These are phyloP conservation scores for Daedaleopsis nitida DNA, from an alignment of 768 basidiomycete species.

Conservation along the genomic window DNA sequence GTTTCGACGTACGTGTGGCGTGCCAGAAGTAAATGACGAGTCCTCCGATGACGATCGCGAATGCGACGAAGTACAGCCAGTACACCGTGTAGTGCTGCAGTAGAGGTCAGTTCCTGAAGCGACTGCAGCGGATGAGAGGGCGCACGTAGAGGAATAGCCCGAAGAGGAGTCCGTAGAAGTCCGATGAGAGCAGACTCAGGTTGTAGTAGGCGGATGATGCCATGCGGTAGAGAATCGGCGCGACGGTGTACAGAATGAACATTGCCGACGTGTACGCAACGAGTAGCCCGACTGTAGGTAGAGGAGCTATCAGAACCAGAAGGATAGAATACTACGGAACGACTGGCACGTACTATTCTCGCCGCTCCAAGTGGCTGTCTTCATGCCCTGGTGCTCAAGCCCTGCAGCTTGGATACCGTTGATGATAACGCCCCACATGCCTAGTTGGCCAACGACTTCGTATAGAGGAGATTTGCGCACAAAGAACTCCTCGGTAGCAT, in stretches of 20 bases:
- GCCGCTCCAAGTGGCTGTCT: conserved; percentile 69
- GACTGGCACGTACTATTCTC: conserved; percentile 54
- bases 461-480: conserved; percentile 80
- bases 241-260: conserved; percentile 83
- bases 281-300: conserved; percentile 49
- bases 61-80: conserved; percentile 89
- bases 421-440: conserved; percentile 82
- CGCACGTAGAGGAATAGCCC: conserved; percentile 61
- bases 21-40: conserved; percentile 87
- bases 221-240: conserved; percentile 83
- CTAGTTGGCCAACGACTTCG: conserved; percentile 86
- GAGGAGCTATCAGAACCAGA: background rate
- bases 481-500: conserved; percentile 87
- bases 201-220: conserved; percentile 88
- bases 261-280: conserved; percentile 65
- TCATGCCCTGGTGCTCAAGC: conserved; percentile 72
- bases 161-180: conserved; percentile 86
- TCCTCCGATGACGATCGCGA: conserved; percentile 67
- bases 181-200: conserved; percentile 81
- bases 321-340: background rate
- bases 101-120: background rate
- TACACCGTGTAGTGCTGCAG: conserved; percentile 75
- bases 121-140: conserved; percentile 19
- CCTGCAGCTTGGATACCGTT: conserved; percentile 77
- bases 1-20: conserved; percentile 64